Evolutionary conservation across 345 rosid genomes (phyloP), one percentile per base, ranked within the genome.

Genomic region (Bruguiera gymnorhiza): DNA sequence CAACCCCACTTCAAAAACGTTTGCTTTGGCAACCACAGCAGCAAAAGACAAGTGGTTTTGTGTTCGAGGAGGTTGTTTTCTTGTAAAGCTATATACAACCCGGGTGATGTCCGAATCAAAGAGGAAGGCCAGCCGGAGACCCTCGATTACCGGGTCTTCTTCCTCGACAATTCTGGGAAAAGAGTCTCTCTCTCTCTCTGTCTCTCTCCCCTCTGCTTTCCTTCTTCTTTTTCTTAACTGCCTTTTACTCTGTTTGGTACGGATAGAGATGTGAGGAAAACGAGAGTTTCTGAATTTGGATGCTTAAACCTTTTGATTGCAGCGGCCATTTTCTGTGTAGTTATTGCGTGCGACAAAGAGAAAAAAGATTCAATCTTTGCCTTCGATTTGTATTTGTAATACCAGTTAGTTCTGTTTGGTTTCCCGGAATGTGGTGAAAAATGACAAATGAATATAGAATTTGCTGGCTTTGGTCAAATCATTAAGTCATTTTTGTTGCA

Each of bases 111-210:
- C 60, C 80, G 72, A 75, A 79, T 82, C 78, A 82, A 83, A 71
- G 89, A 87, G 75, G 94, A 88, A 71, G 96, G 97, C 30, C 87
- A 78, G 73, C 84, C 94, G 9, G 90, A 89, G 69, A 80, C 96
- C 68, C 79, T 92, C 19, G 97, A 92, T 67, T 89, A 89, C 80
- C 83, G 97, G 1, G 88, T 89, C 66, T 89, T 88, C 85, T 85
- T 89, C 75, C 83, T 77, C 57, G 87, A 86, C 72, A 70, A 75
- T 48, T 83, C 97, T 6, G 94, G 89, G 46, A 92, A 86, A 79
- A 92, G 78, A 94, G 97, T 67, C 27, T 23, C 27, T 23, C 31
- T 15, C 2, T 59, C n/a, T 57, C 1, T 37, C 2, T 30, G 26
- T 48, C 54, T 63, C 24, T 27, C 29, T 34, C 37, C 5, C 6